Conservation (phyloP, 768 basidiomycete species). For the Suillus cothurnatus region DNA sequence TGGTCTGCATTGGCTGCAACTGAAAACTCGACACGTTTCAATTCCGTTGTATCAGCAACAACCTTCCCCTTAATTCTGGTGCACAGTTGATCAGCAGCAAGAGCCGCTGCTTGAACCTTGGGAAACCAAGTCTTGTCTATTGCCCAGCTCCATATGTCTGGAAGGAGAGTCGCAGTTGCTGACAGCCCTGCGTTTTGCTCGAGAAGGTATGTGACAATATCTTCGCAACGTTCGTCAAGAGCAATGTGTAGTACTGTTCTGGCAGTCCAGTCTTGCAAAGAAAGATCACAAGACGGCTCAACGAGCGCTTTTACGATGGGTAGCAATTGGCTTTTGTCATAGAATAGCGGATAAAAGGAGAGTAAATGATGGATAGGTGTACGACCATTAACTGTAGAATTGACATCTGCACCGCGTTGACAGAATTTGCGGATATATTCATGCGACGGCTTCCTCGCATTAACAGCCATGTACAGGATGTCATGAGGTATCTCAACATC, state of each 20-base stretch:
- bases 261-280: not conserved
- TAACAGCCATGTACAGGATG: not conserved
- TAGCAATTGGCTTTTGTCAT: not conserved
- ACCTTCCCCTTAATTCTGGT: not conserved
- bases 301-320: not conserved
- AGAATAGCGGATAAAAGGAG: not conserved
- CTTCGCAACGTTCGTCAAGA: not conserved
- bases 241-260: not conserved
- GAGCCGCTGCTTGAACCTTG: not conserved
- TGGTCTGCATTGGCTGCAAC: not conserved
- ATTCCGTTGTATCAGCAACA: not conserved
- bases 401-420: not conserved
- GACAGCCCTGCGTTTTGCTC: not conserved
- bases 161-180: not conserved
- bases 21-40: not conserved
- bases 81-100: not conserved
- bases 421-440: not conserved
- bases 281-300: not conserved
- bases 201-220: not conserved
- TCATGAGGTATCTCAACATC: not conserved
- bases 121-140: not conserved
- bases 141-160: slow-evolving; percentile 4
- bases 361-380: not conserved
- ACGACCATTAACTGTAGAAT: not conserved
- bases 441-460: fast-evolving